Evolutionary conservation across 1,284 basidiomycete species (phyloP).

Genomic region (Ustilago bromivora): DNA sequence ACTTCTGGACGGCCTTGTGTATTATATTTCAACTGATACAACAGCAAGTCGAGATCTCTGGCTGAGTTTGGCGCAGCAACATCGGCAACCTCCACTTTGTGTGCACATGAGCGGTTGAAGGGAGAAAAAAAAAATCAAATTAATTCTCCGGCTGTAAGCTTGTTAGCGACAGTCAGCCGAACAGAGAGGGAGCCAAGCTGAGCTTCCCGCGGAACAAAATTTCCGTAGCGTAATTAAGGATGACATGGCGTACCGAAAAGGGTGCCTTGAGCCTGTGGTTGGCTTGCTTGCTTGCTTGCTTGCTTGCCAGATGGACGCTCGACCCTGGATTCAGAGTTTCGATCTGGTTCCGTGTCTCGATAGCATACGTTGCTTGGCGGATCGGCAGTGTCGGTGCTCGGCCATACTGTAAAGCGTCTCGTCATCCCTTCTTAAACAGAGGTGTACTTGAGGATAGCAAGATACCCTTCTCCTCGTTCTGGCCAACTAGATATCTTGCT

Average conservation of each 20-base stretch:
- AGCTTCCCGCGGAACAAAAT: slow-evolving; percentile 9
- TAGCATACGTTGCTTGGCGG: too few species aligned
- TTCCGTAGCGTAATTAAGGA: not conserved
- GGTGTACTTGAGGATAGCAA: too few species aligned
- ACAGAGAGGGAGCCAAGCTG: not conserved
- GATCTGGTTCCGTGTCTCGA: not conserved
- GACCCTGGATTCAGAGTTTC: slow-evolving; percentile 1
- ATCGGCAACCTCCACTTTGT: too few species aligned
- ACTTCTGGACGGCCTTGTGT: too few species aligned
- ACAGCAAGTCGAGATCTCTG: too few species aligned
- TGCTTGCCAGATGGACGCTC: not conserved
- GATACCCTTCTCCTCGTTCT: not conserved
- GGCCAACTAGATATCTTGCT: not conserved
- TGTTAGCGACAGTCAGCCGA: not conserved
- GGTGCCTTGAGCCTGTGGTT: not conserved
- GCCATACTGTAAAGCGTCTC: not conserved
- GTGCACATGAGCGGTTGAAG: too few species aligned
- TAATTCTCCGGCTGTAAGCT: not conserved
- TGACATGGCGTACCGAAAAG: not conserved
- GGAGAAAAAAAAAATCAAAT: too few species aligned
- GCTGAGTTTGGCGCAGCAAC: too few species aligned
- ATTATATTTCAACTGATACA: too few species aligned
- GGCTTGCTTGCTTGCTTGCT: not conserved
- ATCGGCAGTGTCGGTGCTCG: not conserved
- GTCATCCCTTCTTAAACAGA: too few species aligned